Evolutionary conservation across 208 protist species (phyloP).

Genomic region (Blechomonas ayalai): DNA sequence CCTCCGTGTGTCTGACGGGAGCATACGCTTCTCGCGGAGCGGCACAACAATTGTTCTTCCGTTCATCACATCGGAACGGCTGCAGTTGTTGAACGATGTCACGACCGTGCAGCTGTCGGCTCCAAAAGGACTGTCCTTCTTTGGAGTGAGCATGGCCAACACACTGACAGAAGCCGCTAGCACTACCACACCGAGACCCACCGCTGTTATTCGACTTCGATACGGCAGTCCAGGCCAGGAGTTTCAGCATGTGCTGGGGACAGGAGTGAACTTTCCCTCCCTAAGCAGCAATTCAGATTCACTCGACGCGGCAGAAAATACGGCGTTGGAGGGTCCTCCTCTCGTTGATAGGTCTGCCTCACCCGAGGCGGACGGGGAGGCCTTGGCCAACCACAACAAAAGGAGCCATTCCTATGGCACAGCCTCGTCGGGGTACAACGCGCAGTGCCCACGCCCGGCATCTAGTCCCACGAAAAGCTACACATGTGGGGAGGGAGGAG

Average conservation of each 20-base stretch:
- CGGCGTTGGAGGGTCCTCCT: no score
- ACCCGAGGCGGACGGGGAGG: no score
- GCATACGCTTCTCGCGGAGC: not conserved
- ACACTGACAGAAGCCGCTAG: slow-evolving; percentile 43
- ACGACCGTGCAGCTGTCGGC: slow-evolving; percentile 44
- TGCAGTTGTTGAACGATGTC: slow-evolving; percentile 37
- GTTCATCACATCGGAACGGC: slow-evolving; percentile 56
- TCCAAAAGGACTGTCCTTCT: slow-evolving; percentile 35
- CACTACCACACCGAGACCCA: slow-evolving; percentile 14
- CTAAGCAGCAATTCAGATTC: no score
- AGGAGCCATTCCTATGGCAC: no score
- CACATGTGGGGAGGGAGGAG: no score
- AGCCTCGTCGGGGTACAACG: no score
- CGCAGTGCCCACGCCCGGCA: no score
- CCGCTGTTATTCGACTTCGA: slow-evolving; percentile 33
- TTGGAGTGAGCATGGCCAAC: slow-evolving; percentile 55
- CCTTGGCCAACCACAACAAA: no score
- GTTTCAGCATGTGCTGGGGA: slow-evolving; percentile 19
- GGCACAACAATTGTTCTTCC: slow-evolving; percentile 39
- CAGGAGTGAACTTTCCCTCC: no score
- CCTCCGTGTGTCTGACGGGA: slow-evolving; percentile 5
- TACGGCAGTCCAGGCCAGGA: slow-evolving; percentile 32
- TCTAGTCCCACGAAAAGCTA: no score
- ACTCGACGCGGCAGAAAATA: no score
- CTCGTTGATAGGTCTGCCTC: no score